A percentile compares a stretch with the other conserved stretches of the same genome.
Conservation (phyloP, 352 stramenopile species). For the Blastocystis sp. region DNA sequence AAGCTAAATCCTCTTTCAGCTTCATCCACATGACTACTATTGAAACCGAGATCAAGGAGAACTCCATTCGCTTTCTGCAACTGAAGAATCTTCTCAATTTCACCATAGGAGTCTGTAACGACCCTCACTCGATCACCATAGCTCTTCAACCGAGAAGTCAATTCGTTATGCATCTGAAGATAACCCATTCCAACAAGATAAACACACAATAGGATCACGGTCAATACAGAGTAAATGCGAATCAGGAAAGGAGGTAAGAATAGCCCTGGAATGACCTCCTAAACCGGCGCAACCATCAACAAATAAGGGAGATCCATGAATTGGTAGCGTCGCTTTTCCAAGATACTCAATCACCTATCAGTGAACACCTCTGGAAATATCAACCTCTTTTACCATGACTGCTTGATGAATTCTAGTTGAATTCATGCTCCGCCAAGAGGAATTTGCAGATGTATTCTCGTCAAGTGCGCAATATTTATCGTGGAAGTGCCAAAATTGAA, state of each 20-base stretch:
- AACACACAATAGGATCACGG: conserved; percentile 12
- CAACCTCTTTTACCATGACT: conserved; percentile 22
- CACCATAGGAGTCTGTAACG: not conserved
- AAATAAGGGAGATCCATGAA: not conserved
- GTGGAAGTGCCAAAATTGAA: not conserved
- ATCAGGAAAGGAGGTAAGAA: conserved; percentile 12
- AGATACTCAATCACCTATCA: conserved; percentile 12
- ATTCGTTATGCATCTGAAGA: not conserved
- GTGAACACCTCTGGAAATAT: not conserved
- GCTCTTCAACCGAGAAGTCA: not conserved
- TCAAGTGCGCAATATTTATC: not conserved
- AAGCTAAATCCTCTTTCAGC: conserved; percentile 69
- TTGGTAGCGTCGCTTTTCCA: not conserved
- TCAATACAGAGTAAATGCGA: conserved; percentile 39
- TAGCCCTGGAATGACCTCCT: conserved; percentile 16
- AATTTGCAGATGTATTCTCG: not conserved
- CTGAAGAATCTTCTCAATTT: not conserved
- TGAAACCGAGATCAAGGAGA: conserved; percentile 69
- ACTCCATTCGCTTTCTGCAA: conserved; percentile 28
- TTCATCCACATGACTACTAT: conserved; percentile 69
- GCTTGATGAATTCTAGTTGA: not conserved
- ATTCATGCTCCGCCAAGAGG: not conserved
- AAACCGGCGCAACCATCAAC: conserved; percentile 39
- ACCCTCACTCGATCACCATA: not conserved
- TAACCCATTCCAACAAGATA: not conserved